Base-by-base conservation (phyloP, 2,329 filamentous ascomycete species). In the Kalaharituber pfeilii region DNA sequence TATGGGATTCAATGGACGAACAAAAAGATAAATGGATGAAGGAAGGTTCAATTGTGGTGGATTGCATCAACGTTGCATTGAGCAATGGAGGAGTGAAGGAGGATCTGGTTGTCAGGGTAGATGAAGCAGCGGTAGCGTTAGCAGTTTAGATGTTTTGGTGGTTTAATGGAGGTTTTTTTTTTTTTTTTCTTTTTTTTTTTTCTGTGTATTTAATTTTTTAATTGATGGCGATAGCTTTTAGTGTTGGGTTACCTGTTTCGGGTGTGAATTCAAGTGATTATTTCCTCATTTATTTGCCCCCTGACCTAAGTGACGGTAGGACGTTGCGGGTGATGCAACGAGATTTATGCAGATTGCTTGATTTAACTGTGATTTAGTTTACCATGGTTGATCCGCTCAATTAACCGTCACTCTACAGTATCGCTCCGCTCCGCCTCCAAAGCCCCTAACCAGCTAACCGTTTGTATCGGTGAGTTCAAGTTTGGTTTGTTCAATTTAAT, bases 41-140 rank as follows among this genome's bases (percentile, higher is more conserved):
- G 50, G 49, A 45, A 42, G 36, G 51, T 55, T 42, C 7, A 22
- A 33, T 44, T 28, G 8, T 53, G 54, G 54, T 56, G 50, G 54
- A 56, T 30, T 56, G 54, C 51, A 53, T 56, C 33, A 53, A 53
- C 39, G n/a, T 53, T 22, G 51, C 51, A 30, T 53, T 53, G 51
- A 53, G 51, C 20, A 53, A 53, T 53, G 51, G 51, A 53, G 51
- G 51, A n/a, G 26, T 47, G n/a, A 47, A 18, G 42, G 24, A 47
- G 42, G 42, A 47, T 47, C 2, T 47, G 42, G 42, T 47, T 47
- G 42, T 47, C 8, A 22, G 42, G n/a, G n/a, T n/a, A n/a, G n/a
- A n/a, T n/a, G n/a, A n/a, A n/a, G n/a, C n/a, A n/a, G n/a, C n/a
- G n/a, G n/a, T n/a, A n/a, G n/a, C n/a, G n/a, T n/a, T n/a, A n/a